A percentile compares a stretch with the other conserved stretches of the same genome.
phyloP scores from a whole-genome alignment of 257 asterid species.

The Mitragyna speciosa region DNA sequence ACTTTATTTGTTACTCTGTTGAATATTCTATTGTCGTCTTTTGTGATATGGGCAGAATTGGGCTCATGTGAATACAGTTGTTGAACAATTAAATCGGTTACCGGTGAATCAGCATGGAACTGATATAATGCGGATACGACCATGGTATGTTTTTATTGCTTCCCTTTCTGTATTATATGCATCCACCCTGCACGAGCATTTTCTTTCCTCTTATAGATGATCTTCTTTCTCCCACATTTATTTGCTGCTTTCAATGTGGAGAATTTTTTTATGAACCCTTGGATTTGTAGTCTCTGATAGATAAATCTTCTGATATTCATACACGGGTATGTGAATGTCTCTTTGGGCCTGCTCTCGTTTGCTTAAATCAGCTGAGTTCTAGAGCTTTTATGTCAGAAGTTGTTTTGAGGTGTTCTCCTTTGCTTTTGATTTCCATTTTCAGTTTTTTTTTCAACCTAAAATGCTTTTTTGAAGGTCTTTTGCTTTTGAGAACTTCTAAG shows the following conservation, averaged over 20 bases:
- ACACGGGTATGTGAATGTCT: too few relatives aligned
- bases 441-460: neutral
- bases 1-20: constrained; percentile 4
- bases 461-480: neutral
- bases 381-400: neutral
- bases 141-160: constrained; percentile 57
- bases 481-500: neutral
- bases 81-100: constrained; percentile 64
- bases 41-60: constrained; percentile 60
- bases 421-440: neutral
- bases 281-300: neutral
- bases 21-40: constrained; percentile 11
- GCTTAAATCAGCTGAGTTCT: constrained; percentile 1
- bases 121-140: constrained; percentile 93
- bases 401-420: neutral
- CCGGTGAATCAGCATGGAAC: constrained; percentile 90
- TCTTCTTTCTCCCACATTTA: constrained; percentile 6
- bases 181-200: neutral
- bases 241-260: neutral
- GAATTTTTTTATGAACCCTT: neutral
- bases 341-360: neutral
- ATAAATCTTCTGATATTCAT: too few relatives aligned
- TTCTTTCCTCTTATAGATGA: neutral
- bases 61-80: constrained; percentile 80
- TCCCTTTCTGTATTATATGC: neutral